Percentiles rank a stretch among this genome's conserved stretches.
phyloP scores from a whole-genome alignment of 495 filamentous ascomycete genomes.

The Penicillium cataractarum region DNA sequence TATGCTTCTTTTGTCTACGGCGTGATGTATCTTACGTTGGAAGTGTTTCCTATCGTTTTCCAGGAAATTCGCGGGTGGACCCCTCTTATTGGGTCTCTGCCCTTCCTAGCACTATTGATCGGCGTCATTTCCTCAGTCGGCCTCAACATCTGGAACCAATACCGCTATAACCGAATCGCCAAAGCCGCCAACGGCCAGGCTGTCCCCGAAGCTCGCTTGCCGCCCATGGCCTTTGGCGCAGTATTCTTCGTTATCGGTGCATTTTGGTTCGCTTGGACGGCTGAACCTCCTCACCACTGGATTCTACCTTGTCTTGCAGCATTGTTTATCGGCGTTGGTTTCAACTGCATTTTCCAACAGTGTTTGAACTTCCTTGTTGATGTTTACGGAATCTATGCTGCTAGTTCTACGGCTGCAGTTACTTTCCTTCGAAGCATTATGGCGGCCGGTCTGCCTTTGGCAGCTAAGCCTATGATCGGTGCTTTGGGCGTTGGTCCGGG shows the following conservation, averaged over 20 bases:
- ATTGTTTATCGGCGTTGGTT: constrained; percentile 36
- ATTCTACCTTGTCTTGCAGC: constrained; percentile 25
- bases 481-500: constrained; percentile 38
- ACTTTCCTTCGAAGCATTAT: constrained; percentile 43
- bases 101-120: constrained; percentile 36
- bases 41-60: constrained; percentile 41
- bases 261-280: constrained; percentile 51
- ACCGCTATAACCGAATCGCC: constrained; percentile 28
- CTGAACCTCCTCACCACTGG: constrained; percentile 30
- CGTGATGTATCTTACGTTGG: constrained; percentile 39
- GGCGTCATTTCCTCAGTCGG: constrained; percentile 31
- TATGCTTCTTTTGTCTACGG: constrained; percentile 44
- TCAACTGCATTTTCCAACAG: constrained; percentile 43
- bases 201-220: constrained; percentile 38
- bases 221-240: constrained; percentile 54
- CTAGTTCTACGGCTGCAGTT: constrained; percentile 39
- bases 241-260: constrained; percentile 50
- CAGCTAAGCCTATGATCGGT: constrained; percentile 38
- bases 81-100: constrained; percentile 26
- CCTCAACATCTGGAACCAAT: constrained; percentile 32
- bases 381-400: constrained; percentile 37
- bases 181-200: constrained; percentile 22
- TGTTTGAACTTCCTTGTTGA: constrained; percentile 48
- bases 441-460: constrained; percentile 39
- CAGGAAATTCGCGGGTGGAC: constrained; percentile 31